Percentiles rank a stretch among this genome's conserved stretches.
These are phyloP conservation scores for Aureobasidium vineae DNA, from an alignment of 2,329 filamentous ascomycete genomes.

Conservation along the genomic window DNA sequence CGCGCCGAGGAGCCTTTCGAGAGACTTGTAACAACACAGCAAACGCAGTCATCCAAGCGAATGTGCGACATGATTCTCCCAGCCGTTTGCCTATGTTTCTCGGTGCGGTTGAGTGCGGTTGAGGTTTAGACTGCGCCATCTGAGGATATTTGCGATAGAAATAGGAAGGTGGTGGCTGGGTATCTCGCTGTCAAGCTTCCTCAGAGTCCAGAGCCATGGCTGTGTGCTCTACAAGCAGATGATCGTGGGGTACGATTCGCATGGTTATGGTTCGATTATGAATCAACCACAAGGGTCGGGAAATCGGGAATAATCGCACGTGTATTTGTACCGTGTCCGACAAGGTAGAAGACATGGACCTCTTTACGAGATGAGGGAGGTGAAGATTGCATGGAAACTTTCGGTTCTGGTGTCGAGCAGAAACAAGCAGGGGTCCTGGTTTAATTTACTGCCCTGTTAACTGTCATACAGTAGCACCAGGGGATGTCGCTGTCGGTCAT, in stretches of 20 bases:
- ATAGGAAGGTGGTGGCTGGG: background rate
- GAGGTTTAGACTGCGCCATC: slow-evolving; percentile 1
- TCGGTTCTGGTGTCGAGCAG: background rate
- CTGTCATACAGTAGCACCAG: slow-evolving; percentile 16
- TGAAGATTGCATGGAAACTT: background rate
- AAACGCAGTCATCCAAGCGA: slow-evolving; percentile 1
- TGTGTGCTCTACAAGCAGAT: background rate
- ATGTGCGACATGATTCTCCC: background rate
- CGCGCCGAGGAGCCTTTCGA: background rate
- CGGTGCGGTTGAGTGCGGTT: background rate
- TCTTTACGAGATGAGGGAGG: background rate
- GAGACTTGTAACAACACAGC: background rate
- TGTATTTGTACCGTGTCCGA: background rate
- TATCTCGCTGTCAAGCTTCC: background rate
- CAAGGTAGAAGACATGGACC: background rate
- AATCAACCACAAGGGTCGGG: background rate
- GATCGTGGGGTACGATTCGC: background rate
- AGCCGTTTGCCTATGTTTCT: background rate
- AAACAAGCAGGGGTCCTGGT: slow-evolving; percentile 9
- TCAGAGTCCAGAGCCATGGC: slow-evolving; percentile 1
- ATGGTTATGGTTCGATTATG: background rate
- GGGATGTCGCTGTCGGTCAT: background rate
- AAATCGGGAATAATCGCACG: background rate
- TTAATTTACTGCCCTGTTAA: slow-evolving; percentile 19
- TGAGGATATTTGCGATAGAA: background rate